Base-by-base conservation (phyloP, 2,329 filamentous ascomycete genomes). In the Conoideocrella luteorostrata region DNA sequence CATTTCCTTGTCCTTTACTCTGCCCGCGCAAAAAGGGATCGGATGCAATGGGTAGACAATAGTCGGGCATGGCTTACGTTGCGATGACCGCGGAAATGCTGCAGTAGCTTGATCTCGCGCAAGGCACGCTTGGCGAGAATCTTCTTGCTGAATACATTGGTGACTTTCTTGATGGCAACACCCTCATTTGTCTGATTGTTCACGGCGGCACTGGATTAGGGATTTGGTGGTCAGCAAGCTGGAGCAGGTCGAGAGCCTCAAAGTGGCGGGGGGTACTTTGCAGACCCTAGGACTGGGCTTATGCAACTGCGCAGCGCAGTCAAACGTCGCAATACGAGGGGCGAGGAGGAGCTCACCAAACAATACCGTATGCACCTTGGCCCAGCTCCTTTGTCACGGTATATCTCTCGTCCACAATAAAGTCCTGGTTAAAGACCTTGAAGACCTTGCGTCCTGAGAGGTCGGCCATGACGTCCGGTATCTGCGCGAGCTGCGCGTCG, bases 81-180 rank as follows among this genome's bases (percentile, higher is more conserved):
- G 59, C 87, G 83, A 61, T 91, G 86, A 42, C 87, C 87, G 58
- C 93, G 80, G 72, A 98, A 98, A 69, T 98, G 93, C 72, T 97
- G 91, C 52, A 98, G 77, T 56, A 98, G 79, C 79, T 97, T 98
- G 71, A 98, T 97, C 72, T 98, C 93, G 67, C 93, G 83, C 74
- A 98, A 70, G 39, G 93, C 93, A 61, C 93, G 87, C 82, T 98
- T 98, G 58, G 93, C 93, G 54, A 98, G 78, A 56, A 98, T 98
- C 81, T 97, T 97, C 74, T 98, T 98, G 78, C 89, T 96, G 70
- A 98, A 98, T 58, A 98, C 91, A 86, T 98, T 98, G 73, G 93
- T 98, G 65, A 98, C 88, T 71, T 98, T 98, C 72, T 98, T 98
- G 75, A 98, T 93, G 58, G 93, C 93, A 50, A 98, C 90, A 32